These are phyloP conservation scores for Jackrogersella multiformis DNA, from an alignment of 495 filamentous ascomycete genomes.

Conservation along the genomic window DNA sequence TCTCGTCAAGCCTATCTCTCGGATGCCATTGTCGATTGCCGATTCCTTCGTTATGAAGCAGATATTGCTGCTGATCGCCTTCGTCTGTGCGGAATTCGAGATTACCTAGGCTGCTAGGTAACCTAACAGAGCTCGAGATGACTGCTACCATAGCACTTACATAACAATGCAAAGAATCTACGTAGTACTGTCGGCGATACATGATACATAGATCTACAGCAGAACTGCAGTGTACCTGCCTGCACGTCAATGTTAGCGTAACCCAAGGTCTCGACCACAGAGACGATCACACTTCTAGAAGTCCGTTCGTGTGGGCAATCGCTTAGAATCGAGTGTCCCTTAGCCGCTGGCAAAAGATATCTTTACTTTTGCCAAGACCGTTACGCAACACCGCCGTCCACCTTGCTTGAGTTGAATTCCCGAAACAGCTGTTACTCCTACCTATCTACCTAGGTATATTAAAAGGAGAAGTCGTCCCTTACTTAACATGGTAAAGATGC, in stretches of 20 bases:
- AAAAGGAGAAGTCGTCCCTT: neutral
- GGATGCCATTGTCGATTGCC: constrained; percentile 12
- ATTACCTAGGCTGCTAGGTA: constrained; percentile 11
- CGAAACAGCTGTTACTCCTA: constrained; percentile 1
- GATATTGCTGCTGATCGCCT: constrained; percentile 10
- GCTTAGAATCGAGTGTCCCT: neutral
- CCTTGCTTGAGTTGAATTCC: neutral
- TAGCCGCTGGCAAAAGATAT: constrained; percentile 2
- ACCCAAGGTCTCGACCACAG: constrained; percentile 13
- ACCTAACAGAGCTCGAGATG: constrained; percentile 12
- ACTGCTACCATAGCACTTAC: too few species aligned
- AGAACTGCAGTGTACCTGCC: neutral
- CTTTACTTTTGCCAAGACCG: constrained; percentile 13
- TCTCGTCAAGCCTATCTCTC: neutral
- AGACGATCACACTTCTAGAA: neutral
- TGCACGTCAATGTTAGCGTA: constrained; percentile 24
- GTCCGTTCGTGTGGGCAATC: neutral
- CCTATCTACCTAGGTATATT: neutral
- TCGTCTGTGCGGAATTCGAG: constrained; percentile 9
- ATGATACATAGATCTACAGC: constrained; percentile 24
- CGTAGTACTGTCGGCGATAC: neutral
- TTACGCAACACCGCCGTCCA: constrained; percentile 2
- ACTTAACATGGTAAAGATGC: neutral
- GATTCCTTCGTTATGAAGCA: constrained; percentile 10
- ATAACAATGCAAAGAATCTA: neutral